Conservation (phyloP, 805 yeast species). For the Yamadazyma phyllophila region DNA sequence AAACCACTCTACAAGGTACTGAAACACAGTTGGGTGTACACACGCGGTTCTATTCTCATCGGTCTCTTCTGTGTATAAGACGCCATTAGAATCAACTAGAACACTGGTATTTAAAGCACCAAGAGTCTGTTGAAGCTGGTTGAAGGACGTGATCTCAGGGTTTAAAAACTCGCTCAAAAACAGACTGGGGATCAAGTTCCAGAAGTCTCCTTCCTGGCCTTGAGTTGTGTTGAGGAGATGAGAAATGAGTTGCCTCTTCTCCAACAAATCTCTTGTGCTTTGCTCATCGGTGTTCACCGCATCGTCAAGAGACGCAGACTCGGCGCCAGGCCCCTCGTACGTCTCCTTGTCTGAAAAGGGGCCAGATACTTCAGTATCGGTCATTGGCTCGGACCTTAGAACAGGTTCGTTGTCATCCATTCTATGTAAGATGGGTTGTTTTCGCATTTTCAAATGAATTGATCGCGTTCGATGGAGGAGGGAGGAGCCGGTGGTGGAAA, state of each 20-base stretch:
- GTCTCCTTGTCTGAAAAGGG: neutral
- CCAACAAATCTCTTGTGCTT: constrained; percentile 4
- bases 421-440: neutral
- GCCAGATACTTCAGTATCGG: neutral
- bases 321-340: too few relatives aligned
- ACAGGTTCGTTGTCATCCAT: constrained; percentile 1
- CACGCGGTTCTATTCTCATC: constrained; percentile 17
- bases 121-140: constrained; percentile 27
- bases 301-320: too few relatives aligned
- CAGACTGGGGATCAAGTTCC: constrained; percentile 46
- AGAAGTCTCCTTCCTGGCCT: constrained; percentile 44
- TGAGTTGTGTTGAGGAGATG: constrained; percentile 14
- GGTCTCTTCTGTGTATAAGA: constrained; percentile 30
- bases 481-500: too few relatives aligned
- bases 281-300: neutral
- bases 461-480: neutral
- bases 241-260: constrained; percentile 20
- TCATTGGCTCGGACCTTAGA: constrained; percentile 4
- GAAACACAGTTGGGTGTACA: constrained; percentile 46
- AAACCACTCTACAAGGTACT: constrained; percentile 50
- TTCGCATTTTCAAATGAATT: neutral
- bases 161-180: constrained; percentile 45
- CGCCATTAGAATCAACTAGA: constrained; percentile 46
- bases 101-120: constrained; percentile 48
- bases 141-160: constrained; percentile 24